Evolutionary conservation across 116 monocot genomes (phyloP).

Genomic region (Cymodocea nodosa): DNA sequence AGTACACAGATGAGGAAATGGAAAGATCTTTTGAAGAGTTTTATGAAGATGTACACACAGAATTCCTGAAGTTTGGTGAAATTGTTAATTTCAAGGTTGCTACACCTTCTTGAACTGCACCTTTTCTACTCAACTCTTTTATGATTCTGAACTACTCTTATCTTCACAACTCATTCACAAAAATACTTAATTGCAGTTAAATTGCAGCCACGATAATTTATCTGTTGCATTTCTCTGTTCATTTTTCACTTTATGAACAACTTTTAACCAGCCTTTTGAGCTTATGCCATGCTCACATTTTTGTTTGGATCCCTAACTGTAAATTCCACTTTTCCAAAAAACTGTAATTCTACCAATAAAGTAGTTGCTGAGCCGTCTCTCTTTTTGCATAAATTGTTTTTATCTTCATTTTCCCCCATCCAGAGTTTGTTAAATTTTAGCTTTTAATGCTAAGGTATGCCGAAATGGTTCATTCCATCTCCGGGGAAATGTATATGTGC

Average conservation of each 20-base stretch:
- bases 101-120: background rate
- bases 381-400: background rate
- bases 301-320: too few species aligned
- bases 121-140: background rate
- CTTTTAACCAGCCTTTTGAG: background rate
- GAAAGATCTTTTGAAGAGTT: conserved; percentile 89
- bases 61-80: conserved; percentile 98
- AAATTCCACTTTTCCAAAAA: too few species aligned
- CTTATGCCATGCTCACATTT: too few species aligned
- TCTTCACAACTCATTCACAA: background rate
- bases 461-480: conserved; percentile 86
- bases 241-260: background rate
- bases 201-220: background rate
- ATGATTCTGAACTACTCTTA: background rate
- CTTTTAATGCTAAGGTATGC: conserved; percentile 57
- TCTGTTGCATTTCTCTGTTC: background rate
- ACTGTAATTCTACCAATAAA: too few species aligned
- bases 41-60: conserved; percentile 98
- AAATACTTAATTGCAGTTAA: background rate
- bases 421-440: conserved; percentile 6
- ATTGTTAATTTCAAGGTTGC: conserved; percentile 94
- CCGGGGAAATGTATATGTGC: conserved; percentile 94
- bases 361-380: too few species aligned
- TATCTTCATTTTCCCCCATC: background rate
- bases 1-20: conserved; percentile 95